Percentiles rank a stretch among this genome's conserved stretches.
These are phyloP conservation scores for slime mould (Dictyostelium discoideum) DNA, from an alignment of 78 protist species.

Conservation along the genomic window DNA sequence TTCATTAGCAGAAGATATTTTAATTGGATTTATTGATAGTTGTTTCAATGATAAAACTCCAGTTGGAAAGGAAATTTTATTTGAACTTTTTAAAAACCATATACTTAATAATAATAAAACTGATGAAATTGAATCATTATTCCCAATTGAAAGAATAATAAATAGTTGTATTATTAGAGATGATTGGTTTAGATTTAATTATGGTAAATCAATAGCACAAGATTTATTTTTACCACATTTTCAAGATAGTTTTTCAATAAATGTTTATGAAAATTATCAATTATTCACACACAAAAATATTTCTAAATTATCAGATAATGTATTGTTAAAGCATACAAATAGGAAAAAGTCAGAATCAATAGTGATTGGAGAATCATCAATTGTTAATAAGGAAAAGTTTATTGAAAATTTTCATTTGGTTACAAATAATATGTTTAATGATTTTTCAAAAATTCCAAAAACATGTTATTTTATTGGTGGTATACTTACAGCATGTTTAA, in stretches of 20 bases:
- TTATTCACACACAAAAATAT: background rate
- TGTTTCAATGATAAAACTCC: slow-evolving; percentile 17
- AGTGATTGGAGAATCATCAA: background rate
- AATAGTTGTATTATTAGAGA: background rate
- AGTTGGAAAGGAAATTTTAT: slow-evolving; percentile 30
- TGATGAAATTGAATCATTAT: background rate
- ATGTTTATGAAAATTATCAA: slow-evolving; percentile 22
- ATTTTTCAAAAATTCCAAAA: background rate
- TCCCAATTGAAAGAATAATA: background rate
- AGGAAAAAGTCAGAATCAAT: background rate
- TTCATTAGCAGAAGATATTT: background rate
- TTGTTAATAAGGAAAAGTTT: background rate
- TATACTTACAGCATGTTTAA: background rate
- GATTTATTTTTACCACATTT: background rate
- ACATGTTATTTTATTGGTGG: slow-evolving; percentile 49
- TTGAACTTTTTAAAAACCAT: background rate
- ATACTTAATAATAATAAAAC: background rate
- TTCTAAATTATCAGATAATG: background rate
- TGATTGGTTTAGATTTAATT: background rate
- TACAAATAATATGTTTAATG: background rate
- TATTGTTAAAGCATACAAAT: background rate
- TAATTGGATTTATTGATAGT: background rate
- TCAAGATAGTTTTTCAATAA: background rate
- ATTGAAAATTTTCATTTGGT: background rate
- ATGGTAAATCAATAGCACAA: background rate